phyloP scores from a whole-genome alignment of 805 yeast species.

The Yamadazyma kitorensis region DNA sequence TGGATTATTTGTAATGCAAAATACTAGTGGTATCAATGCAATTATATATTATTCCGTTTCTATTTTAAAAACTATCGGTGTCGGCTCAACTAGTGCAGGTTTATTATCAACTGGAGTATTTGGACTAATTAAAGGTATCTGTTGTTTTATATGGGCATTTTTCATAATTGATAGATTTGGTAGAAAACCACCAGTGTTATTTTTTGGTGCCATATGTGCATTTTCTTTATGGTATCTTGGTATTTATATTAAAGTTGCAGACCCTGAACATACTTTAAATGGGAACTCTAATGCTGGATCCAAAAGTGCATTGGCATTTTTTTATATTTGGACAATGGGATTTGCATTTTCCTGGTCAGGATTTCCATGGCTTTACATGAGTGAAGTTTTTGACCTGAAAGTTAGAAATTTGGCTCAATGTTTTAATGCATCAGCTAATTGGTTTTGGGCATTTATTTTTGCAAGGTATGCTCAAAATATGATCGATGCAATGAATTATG shows the following conservation, averaged over 20 bases:
- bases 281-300: conserved; percentile 31
- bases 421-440: conserved; percentile 43
- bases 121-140: conserved; percentile 48
- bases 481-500: conserved; percentile 41
- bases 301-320: conserved; percentile 43
- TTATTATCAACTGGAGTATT: conserved; percentile 53
- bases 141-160: conserved; percentile 43
- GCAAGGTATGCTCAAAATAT: conserved; percentile 46
- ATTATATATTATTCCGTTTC: conserved; percentile 54
- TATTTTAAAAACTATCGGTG: conserved; percentile 48
- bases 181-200: conserved; percentile 40
- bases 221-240: conserved; percentile 49
- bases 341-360: conserved; percentile 47
- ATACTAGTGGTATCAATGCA: conserved; percentile 49
- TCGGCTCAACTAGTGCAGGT: conserved; percentile 42
- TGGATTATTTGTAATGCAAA: conserved; percentile 41
- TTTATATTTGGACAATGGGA: conserved; percentile 46
- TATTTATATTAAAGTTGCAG: conserved; percentile 41
- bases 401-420: conserved; percentile 43
- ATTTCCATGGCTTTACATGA: conserved; percentile 45
- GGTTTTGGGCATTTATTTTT: conserved; percentile 52
- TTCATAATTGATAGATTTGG: conserved; percentile 47
- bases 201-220: conserved; percentile 38
- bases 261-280: conserved; percentile 20
- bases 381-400: conserved; percentile 45